phyloP scores from a whole-genome alignment of 179 eudicot species.

The Pouteria campechiana region DNA sequence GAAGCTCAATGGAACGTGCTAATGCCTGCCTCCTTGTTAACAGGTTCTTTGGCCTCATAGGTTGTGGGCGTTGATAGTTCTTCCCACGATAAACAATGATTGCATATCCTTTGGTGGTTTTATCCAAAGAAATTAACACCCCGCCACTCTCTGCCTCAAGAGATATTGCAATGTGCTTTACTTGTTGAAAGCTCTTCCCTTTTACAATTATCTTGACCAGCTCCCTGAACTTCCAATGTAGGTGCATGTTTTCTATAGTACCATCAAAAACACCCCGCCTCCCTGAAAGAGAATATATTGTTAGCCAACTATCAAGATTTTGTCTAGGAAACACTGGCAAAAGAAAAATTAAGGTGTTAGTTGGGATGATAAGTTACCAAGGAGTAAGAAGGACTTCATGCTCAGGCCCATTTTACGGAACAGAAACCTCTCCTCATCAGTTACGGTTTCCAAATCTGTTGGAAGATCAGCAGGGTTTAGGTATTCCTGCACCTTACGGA shows the following conservation, averaged over 20 bases:
- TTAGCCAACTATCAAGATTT: neutral
- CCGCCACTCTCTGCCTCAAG: slow-evolving; percentile 93
- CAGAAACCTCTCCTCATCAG: slow-evolving; percentile 84
- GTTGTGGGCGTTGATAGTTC: slow-evolving; percentile 65
- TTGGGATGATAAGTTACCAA: slow-evolving; percentile 78
- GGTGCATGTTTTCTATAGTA: slow-evolving; percentile 78
- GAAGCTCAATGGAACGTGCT: slow-evolving; percentile 86
- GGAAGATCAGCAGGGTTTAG: slow-evolving; percentile 73
- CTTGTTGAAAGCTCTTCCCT: slow-evolving; percentile 40
- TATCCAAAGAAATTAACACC: slow-evolving; percentile 67
- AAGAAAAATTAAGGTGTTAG: neutral
- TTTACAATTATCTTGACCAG: slow-evolving; percentile 70
- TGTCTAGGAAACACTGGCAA: neutral
- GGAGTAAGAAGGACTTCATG: slow-evolving; percentile 77
- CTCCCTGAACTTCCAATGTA: slow-evolving; percentile 90
- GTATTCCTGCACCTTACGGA: slow-evolving; percentile 55
- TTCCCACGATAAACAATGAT: slow-evolving; percentile 83
- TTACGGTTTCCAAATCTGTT: slow-evolving; percentile 70
- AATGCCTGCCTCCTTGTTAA: slow-evolving; percentile 85
- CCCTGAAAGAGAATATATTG: slow-evolving; percentile 24
- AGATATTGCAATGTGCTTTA: slow-evolving; percentile 66
- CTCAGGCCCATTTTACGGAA: slow-evolving; percentile 87
- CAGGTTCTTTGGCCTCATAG: slow-evolving; percentile 61
- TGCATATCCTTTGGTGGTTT: slow-evolving; percentile 61
- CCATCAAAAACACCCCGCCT: slow-evolving; percentile 80